Percentiles rank a stretch among this genome's conserved stretches.
These are phyloP conservation scores for Calonectria multiphialidica DNA, from an alignment of 2,329 filamentous ascomycete genomes.

Conservation along the genomic window DNA sequence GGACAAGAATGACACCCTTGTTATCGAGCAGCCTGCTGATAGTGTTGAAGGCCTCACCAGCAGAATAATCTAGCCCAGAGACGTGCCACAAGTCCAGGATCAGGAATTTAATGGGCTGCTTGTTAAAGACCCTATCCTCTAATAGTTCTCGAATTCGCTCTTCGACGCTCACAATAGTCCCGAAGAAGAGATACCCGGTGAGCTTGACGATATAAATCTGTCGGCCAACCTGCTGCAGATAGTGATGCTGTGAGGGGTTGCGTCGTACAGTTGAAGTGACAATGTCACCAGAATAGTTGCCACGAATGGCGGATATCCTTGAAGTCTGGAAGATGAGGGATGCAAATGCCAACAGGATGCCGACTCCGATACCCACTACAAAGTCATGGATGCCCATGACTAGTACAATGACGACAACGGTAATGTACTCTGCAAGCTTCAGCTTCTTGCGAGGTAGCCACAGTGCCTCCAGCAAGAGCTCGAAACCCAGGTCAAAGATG, in stretches of 20 bases:
- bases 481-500: constrained; percentile 95
- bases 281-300: constrained; percentile 89
- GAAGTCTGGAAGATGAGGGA: constrained; percentile 94
- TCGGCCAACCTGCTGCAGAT: constrained; percentile 84
- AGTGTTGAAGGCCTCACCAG: constrained; percentile 93
- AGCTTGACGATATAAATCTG: constrained; percentile 95
- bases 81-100: constrained; percentile 92
- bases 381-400: constrained; percentile 99
- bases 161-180: constrained; percentile 96
- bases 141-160: constrained; percentile 86
- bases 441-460: constrained; percentile 91
- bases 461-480: constrained; percentile 88
- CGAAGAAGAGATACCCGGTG: constrained; percentile 96
- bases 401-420: constrained; percentile 88
- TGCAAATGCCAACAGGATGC: constrained; percentile 91
- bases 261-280: constrained; percentile 93
- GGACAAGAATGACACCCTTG: constrained; percentile 82
- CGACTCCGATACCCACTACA: constrained; percentile 91
- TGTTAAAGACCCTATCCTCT: constrained; percentile 82
- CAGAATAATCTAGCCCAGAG: constrained; percentile 94
- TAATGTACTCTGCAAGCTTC: constrained; percentile 88
- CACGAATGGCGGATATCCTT: constrained; percentile 87
- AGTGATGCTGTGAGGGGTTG: constrained; percentile 89
- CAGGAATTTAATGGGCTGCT: constrained; percentile 87
- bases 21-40: constrained; percentile 86